A percentile compares a stretch with the other conserved stretches of the same genome.
Evolutionary conservation across 2,329 filamentous ascomycete genomes (phyloP).

Genomic region (Ceratocystis ficicola): DNA sequence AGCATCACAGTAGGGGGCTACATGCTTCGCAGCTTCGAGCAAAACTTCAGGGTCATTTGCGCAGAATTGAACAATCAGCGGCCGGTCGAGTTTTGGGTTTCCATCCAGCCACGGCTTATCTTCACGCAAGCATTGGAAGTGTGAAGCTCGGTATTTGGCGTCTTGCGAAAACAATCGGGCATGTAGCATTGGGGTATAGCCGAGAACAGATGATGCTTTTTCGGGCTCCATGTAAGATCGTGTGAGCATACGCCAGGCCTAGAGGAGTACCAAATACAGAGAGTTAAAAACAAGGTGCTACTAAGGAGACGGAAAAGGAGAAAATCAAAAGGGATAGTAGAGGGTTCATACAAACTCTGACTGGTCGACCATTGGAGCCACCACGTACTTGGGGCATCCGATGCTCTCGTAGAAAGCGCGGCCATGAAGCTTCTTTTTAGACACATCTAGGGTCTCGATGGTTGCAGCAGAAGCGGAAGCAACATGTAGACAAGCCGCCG

Average conservation of each 20-base stretch:
- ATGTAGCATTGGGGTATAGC: slow-evolving; percentile 95
- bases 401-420: slow-evolving; percentile 91
- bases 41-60: slow-evolving; percentile 74
- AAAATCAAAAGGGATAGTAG: neutral
- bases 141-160: slow-evolving; percentile 59
- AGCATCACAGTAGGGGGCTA: slow-evolving; percentile 81
- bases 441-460: neutral
- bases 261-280: slow-evolving; percentile 14
- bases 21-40: slow-evolving; percentile 63
- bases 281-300: neutral
- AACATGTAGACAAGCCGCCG: neutral
- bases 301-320: neutral
- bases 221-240: slow-evolving; percentile 71
- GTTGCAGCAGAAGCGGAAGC: slow-evolving; percentile 14
- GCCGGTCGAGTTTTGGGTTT: slow-evolving; percentile 70
- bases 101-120: slow-evolving; percentile 59
- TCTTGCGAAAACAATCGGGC: slow-evolving; percentile 74
- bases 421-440: slow-evolving; percentile 56
- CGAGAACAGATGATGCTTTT: slow-evolving; percentile 55
- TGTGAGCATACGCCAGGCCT: slow-evolving; percentile 97
- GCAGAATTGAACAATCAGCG: slow-evolving; percentile 94
- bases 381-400: slow-evolving; percentile 76
- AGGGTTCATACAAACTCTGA: slow-evolving; percentile 67
- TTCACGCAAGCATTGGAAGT: slow-evolving; percentile 54
- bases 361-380: slow-evolving; percentile 97